Evolutionary conservation across 768 basidiomycete species (phyloP).

Genomic region (Suillus weaverae): DNA sequence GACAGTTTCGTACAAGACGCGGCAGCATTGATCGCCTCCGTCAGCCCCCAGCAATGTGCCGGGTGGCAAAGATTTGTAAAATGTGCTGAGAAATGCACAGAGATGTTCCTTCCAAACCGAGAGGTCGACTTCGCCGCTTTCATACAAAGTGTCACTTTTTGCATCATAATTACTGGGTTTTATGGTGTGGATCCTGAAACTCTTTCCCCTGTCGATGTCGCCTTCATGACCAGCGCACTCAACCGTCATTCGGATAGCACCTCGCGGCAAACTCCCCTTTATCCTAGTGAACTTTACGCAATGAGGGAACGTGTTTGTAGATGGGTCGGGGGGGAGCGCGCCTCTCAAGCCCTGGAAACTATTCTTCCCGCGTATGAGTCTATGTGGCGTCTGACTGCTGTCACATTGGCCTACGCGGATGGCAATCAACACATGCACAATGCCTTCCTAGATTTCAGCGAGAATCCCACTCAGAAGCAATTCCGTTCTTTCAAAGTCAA

Average conservation of each 20-base stretch:
- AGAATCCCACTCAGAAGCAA: conserved; percentile 21
- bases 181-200: conserved; percentile 24
- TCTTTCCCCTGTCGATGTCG: conserved; percentile 35
- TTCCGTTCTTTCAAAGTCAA: conserved; percentile 20
- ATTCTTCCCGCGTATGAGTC: conserved; percentile 64
- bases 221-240: conserved; percentile 40
- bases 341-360: conserved; percentile 41
- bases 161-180: conserved; percentile 43
- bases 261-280: background rate
- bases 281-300: conserved; percentile 27
- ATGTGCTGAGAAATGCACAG: background rate
- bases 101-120: conserved; percentile 13
- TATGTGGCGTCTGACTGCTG: conserved; percentile 60
- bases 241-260: conserved; percentile 15
- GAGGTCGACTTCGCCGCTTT: conserved; percentile 37
- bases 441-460: conserved; percentile 39
- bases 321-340: conserved; percentile 37
- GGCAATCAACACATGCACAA: conserved; percentile 20
- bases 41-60: background rate
- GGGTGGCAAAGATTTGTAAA: background rate
- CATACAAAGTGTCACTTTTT: conserved; percentile 46
- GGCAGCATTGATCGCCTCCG: background rate
- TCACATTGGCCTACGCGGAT: conserved; percentile 39
- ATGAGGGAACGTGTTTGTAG: conserved; percentile 32
- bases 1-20: background rate